Base-by-base conservation (phyloP, 2,329 filamentous ascomycete species). In the Penicillium hordei region DNA sequence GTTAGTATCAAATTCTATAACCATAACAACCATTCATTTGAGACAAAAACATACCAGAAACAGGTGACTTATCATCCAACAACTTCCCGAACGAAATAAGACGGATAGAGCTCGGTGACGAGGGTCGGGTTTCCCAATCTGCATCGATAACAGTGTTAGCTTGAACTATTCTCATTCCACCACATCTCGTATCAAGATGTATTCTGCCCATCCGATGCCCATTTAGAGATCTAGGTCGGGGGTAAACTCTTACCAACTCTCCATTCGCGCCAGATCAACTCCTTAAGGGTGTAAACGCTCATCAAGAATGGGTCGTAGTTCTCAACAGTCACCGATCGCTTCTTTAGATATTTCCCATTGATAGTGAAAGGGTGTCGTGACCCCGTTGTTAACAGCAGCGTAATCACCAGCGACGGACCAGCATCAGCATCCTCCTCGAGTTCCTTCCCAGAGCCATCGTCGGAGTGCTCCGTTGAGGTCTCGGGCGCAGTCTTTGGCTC, bases 191-290 rank as follows among this genome's bases (percentile, higher is more conserved):
- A 45, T 7, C 43, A 39, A 19, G 23, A 25, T 29, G 42, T 5
- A 3, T 38, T 25, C 23, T 36, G 39, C 9, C 21, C 39, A 55
- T 40, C 29, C 29, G 5, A 42, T 21, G 3, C 10, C 43, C 17
- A 45, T 36, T 15, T 25, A 33, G 8, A 27, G 19, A 27, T 27
- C 36, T 17, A 13, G 21, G 19, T 19, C 38, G 44, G 49, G 46
- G 29, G 2, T 7, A 4, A 36, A 48, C 4, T 36, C 68, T 62
- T 78, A 84, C 83, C 91, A 67, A 87, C 88, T 65, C 91, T 83
- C 93, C 93, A 97, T 74, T 97, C 93, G 68, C 91, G 84, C 79
- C 94, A 84, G 72, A 97, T 96, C 70, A 97, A 79, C 78, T 97
- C 92, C 76, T 97, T 97, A 64, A 97, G 79, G 3, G 91, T 96